Base-by-base conservation (phyloP, 176 grass and related monocot genomes). In the Thalia dealbata region DNA sequence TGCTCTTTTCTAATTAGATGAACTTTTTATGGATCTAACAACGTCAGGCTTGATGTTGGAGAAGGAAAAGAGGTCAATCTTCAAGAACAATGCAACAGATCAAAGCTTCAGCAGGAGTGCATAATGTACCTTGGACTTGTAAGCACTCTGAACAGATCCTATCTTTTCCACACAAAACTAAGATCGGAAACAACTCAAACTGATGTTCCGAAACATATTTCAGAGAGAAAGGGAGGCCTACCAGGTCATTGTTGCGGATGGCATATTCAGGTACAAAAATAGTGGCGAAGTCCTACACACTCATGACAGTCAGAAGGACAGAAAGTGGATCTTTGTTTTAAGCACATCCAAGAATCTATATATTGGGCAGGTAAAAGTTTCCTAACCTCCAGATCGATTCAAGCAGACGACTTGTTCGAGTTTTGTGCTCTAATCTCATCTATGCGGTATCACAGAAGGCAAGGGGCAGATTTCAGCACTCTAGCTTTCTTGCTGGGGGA, bases 401-500 rank as follows among this genome's bases (percentile, higher is more conserved):
- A 61, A 26, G 23, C 23, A 22, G 4, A 61, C 21, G 23, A 24
- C 7, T 12, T 23, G 25, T 23, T n/a, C 1, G 9, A 2, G 32
- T 38, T 38, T 38, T 38, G 11, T 18, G 11, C 13, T 9, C 60
- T 66, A 44, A 61, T 51, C 63, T 71, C 32, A 63, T 67, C 69
- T 42, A 10, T 32, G 62, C 16, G 52, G n/a, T 73, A 28, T 61
- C 85, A 61, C 89, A 96, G 92, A 96, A 96, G 78, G 85, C 69
- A 30, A 96, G 81, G 70, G 92, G 92, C 22, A 92, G 75, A 84
- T 96, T 96, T 88, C 92, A 96, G 81, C 92, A 96, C 45, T 96
- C 92, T 38, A 96, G 92, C 86, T 96, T 96, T 79, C 89, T 96
- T 44, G 92, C 92, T 15, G 92, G 92, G 61, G 92, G 89, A 84